Percentiles rank a stretch among this genome's conserved stretches.
Conservation (phyloP, 2,329 filamentous ascomycete species). For the Coniochaeta sp. region DNA sequence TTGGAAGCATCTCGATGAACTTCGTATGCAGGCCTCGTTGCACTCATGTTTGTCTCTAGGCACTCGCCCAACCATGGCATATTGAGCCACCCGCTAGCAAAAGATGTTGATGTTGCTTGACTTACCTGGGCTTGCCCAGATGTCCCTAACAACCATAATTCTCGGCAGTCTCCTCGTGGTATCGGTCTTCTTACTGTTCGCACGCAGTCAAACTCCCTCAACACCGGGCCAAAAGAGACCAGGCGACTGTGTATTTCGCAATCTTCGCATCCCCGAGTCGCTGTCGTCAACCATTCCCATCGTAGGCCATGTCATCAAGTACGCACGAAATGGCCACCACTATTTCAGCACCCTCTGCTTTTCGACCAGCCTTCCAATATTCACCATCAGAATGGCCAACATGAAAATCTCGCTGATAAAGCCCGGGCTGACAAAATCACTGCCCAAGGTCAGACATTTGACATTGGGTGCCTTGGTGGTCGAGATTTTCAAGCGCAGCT, state of each 20-base stretch:
- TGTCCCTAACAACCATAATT: not conserved
- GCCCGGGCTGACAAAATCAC: not conserved
- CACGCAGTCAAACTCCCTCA: not conserved
- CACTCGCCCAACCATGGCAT: not conserved
- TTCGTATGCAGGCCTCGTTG: not conserved
- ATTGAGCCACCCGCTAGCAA: not conserved
- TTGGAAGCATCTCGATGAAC: not conserved
- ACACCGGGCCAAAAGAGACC: not conserved
- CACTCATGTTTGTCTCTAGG: not conserved
- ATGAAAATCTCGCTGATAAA: slow-evolving; percentile 2
- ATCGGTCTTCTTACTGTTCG: not conserved
- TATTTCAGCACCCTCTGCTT: slow-evolving; percentile 6
- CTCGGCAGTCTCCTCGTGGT: not conserved
- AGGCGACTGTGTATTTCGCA: not conserved
- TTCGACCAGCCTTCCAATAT: slow-evolving; percentile 1
- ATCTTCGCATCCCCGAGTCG: not conserved
- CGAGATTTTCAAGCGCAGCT: slow-evolving; percentile 4
- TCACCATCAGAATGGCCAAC: slow-evolving; percentile 4
- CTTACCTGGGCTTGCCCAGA: not conserved
- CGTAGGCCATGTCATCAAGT: slow-evolving; percentile 2
- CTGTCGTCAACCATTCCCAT: not conserved
- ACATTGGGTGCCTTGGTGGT: slow-evolving; percentile 2
- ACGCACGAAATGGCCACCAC: slow-evolving; percentile 1
- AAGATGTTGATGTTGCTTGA: not conserved
- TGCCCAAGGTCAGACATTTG: slow-evolving; percentile 4